A percentile compares a stretch with the other conserved stretches of the same genome.
These are phyloP conservation scores for Amyloporia xantha DNA, from an alignment of 768 basidiomycete genomes.

Conservation along the genomic window DNA sequence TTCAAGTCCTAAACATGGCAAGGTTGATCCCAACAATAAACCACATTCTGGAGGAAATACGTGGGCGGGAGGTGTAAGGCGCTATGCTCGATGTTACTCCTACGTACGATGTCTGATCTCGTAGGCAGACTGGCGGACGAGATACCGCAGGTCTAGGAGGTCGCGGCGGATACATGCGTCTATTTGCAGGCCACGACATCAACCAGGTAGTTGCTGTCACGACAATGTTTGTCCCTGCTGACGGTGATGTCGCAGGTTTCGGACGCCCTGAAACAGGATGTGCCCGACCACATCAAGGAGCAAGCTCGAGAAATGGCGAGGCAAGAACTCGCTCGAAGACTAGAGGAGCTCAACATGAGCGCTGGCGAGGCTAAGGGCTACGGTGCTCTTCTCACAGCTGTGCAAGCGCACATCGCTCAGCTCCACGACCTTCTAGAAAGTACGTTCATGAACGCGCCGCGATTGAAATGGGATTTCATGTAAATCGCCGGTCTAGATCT, in stretches of 20 bases:
- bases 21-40: constrained; percentile 50
- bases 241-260: constrained; percentile 31
- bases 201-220: constrained; percentile 48
- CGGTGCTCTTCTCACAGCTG: constrained; percentile 42
- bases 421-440: constrained; percentile 58
- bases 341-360: constrained; percentile 61
- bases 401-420: constrained; percentile 54
- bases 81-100: neutral
- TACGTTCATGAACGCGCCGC: constrained; percentile 23
- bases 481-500: constrained; percentile 36
- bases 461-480: neutral
- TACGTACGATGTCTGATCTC: neutral
- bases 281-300: constrained; percentile 56
- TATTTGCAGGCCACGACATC: constrained; percentile 57
- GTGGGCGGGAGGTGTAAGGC: constrained; percentile 56
- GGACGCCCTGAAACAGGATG: constrained; percentile 46
- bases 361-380: constrained; percentile 50
- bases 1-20: constrained; percentile 51
- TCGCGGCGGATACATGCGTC: constrained; percentile 58
- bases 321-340: constrained; percentile 50
- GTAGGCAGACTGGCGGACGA: constrained; percentile 49
- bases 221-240: neutral
- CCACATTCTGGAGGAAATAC: constrained; percentile 53
- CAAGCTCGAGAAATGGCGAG: constrained; percentile 62
- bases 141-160: constrained; percentile 65